Conservation (phyloP, 2,329 filamentous ascomycete genomes). For the Calonectria henricotiae region DNA sequence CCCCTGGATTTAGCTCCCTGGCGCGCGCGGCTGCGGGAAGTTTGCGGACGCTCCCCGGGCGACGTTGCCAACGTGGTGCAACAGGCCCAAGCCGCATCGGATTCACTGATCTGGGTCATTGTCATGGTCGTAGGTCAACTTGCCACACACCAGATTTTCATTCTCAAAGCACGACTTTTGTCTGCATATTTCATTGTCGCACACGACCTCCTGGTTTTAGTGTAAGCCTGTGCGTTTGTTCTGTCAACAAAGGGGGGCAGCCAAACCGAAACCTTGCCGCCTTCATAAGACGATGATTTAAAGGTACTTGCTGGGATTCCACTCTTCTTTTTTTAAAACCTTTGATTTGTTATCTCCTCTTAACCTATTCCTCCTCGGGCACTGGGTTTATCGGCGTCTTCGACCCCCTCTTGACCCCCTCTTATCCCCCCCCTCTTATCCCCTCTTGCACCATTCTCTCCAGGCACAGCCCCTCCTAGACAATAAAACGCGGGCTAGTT, state of each 20-base stretch:
- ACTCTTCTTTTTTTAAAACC: neutral
- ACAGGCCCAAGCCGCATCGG: slow-evolving; percentile 7
- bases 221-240: slow-evolving; percentile 2
- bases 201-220: slow-evolving; percentile 10
- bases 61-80: slow-evolving; percentile 21
- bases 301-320: slow-evolving; percentile 4
- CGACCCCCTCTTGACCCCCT: slow-evolving; percentile 1
- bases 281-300: neutral
- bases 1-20: slow-evolving; percentile 22
- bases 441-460: neutral
- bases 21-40: slow-evolving; percentile 20
- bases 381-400: neutral
- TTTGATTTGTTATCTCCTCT: neutral
- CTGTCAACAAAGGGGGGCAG: slow-evolving; percentile 2
- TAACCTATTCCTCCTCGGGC: neutral
- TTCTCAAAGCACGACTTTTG: slow-evolving; percentile 4
- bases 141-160: neutral
- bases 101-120: neutral
- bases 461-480: slow-evolving; percentile 2
- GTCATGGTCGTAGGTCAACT: slow-evolving; percentile 31
- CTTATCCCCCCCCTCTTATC: no score
- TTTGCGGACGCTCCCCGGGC: slow-evolving; percentile 18
- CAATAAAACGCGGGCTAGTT: neutral
- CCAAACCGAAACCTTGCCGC: neutral
- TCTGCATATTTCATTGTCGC: neutral